Percentiles rank a stretch among this genome's conserved stretches.
Conservation (phyloP, 164 flowering plant genomes). For the Santalum album region DNA sequence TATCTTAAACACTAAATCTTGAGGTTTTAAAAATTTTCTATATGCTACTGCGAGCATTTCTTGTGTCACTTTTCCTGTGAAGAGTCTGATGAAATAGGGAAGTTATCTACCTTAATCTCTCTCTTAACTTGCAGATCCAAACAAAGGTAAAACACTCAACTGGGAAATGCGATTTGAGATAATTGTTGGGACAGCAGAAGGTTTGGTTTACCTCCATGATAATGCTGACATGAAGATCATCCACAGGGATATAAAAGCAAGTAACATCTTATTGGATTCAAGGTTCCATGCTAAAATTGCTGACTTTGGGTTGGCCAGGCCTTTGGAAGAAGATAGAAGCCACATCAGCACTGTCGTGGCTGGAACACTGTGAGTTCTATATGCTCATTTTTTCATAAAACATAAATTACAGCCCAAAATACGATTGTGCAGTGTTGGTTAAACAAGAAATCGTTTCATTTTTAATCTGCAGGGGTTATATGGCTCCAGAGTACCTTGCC, state of each 20-base stretch:
- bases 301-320: background rate
- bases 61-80: no score
- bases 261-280: background rate
- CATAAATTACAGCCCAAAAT: no score
- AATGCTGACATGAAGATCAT: background rate
- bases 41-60: no score
- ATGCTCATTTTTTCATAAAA: background rate
- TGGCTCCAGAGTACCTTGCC: conserved; percentile 9
- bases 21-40: no score
- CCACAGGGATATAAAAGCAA: background rate
- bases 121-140: background rate
- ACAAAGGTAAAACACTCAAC: background rate
- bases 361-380: background rate
- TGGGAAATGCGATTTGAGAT: background rate
- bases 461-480: conserved; percentile 10
- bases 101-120: no score
- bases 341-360: background rate
- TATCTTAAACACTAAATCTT: no score
- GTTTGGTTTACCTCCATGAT: background rate
- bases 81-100: no score
- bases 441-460: background rate
- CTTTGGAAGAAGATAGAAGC: background rate
- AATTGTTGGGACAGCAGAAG: background rate
- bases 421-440: no score
- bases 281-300: background rate